Evolutionary conservation across 2,329 filamentous ascomycete species (phyloP).

Genomic region (Microdochium nivale): DNA sequence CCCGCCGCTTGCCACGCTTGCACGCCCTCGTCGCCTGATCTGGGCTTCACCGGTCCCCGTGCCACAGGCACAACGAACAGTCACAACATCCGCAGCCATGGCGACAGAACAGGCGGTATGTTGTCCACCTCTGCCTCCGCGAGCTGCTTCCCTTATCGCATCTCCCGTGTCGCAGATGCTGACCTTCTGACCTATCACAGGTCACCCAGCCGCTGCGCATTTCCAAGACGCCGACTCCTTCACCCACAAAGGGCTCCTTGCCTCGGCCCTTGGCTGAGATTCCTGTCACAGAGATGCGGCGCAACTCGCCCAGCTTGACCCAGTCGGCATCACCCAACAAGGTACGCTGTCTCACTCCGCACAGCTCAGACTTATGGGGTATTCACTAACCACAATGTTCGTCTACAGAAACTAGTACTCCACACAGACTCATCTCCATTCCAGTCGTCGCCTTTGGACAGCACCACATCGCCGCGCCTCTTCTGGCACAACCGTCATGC

Average conservation of each 20-base stretch:
- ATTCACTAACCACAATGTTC: slow-evolving; percentile 18
- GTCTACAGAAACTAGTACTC: slow-evolving; percentile 60
- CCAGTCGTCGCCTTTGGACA: slow-evolving; percentile 70
- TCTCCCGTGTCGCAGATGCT: background rate
- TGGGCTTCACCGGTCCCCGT: background rate
- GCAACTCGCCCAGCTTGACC: slow-evolving; percentile 90
- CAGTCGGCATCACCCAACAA: slow-evolving; percentile 69
- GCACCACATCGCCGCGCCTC: slow-evolving; percentile 65
- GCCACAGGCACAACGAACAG: background rate
- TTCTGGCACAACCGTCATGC: slow-evolving; percentile 84
- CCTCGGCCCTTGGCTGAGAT: slow-evolving; percentile 82
- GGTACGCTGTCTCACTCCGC: slow-evolving; percentile 20
- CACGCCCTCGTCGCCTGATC: background rate
- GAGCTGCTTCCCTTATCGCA: background rate
- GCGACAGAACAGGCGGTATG: slow-evolving; percentile 4
- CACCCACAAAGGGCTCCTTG: slow-evolving; percentile 54
- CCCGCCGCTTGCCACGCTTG: background rate
- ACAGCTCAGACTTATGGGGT: slow-evolving; percentile 6
- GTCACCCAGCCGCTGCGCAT: slow-evolving; percentile 64
- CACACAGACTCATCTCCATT: slow-evolving; percentile 73
- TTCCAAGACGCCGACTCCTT: slow-evolving; percentile 55
- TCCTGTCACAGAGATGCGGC: slow-evolving; percentile 72
- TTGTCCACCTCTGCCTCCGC: background rate
- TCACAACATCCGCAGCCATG: background rate
- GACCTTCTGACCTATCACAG: slow-evolving; percentile 6